Conservation (phyloP, 768 basidiomycete genomes). For the Hygrophorus pudorinus region DNA sequence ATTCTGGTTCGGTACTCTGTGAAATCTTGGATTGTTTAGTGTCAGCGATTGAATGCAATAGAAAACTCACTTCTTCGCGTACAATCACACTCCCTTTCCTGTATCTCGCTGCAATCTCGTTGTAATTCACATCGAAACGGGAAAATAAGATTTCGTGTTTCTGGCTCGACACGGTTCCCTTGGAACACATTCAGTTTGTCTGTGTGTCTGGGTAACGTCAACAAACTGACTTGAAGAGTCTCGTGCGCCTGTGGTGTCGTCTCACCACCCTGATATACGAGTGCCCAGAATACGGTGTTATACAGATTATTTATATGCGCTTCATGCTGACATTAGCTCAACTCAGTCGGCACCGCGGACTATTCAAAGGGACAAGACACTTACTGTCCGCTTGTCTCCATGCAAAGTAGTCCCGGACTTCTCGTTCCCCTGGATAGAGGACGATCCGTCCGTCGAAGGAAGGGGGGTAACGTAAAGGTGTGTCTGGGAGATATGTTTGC, state of each 20-base stretch:
- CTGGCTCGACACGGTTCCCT: constrained; percentile 85
- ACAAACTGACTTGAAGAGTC: constrained; percentile 50
- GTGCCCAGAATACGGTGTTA: constrained; percentile 93
- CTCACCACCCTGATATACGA: constrained; percentile 76
- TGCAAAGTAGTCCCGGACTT: constrained; percentile 84
- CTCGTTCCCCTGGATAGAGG: constrained; percentile 61
- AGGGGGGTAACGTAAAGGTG: constrained; percentile 69
- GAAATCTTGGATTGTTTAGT: too few species aligned
- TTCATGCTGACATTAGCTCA: constrained; percentile 22
- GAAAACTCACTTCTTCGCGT: constrained; percentile 38
- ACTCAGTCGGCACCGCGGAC: constrained; percentile 9
- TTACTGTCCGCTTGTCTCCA: constrained; percentile 96
- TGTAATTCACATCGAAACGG: constrained; percentile 84
- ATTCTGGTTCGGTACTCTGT: neutral
- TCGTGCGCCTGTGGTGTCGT: constrained; percentile 75
- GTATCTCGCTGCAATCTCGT: constrained; percentile 55
- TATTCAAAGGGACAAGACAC: constrained; percentile 18
- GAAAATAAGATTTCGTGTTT: constrained; percentile 90
- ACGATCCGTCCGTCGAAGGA: constrained; percentile 89
- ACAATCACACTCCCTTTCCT: constrained; percentile 82
- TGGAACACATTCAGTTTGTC: neutral
- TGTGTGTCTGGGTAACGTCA: neutral
- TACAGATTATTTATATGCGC: constrained; percentile 98
- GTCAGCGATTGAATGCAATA: neutral
- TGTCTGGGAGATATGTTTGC: constrained; percentile 67